These are phyloP conservation scores for Exophiala sp. DNA, from an alignment of 2,329 filamentous ascomycete genomes.

Conservation along the genomic window DNA sequence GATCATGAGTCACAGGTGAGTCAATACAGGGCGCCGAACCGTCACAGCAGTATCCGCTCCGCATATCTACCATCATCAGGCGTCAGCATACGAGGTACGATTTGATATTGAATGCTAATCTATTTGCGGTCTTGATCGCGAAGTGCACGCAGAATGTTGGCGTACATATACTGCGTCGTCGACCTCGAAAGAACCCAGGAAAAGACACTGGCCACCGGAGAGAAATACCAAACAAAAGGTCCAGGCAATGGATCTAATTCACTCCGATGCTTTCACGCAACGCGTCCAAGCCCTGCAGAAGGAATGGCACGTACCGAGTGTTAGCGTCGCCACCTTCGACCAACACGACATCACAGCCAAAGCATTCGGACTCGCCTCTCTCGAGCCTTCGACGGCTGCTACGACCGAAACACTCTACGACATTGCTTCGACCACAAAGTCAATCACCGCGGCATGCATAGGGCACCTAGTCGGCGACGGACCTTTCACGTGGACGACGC, in stretches of 20 bases:
- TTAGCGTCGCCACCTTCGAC: conserved; percentile 24
- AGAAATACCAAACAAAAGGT: not conserved
- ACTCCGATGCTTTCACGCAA: not conserved
- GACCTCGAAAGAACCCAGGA: too few relatives aligned
- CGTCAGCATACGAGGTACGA: too few relatives aligned
- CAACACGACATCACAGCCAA: conserved; percentile 15
- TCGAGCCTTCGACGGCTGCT: conserved; percentile 17
- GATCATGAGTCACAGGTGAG: too few relatives aligned
- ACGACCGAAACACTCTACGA: conserved; percentile 30
- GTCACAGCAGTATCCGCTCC: too few relatives aligned
- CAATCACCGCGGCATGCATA: conserved; percentile 31
- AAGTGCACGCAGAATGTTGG: too few relatives aligned
- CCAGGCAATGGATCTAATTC: not conserved
- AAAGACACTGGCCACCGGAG: too few relatives aligned
- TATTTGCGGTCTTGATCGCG: too few relatives aligned
- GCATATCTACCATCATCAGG: too few relatives aligned
- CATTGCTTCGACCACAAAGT: conserved; percentile 29
- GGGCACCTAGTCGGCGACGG: conserved; percentile 44
- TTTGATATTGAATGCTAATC: too few relatives aligned
- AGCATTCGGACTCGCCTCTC: conserved; percentile 25
- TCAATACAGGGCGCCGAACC: too few relatives aligned
- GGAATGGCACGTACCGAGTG: conserved; percentile 25
- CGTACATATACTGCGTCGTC: too few relatives aligned
- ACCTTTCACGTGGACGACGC: too few relatives aligned
- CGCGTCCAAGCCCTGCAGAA: not conserved